A percentile compares a stretch with the other conserved stretches of the same genome.
phyloP scores from a whole-genome alignment of 179 eudicot species.

The Nepenthes alata region DNA sequence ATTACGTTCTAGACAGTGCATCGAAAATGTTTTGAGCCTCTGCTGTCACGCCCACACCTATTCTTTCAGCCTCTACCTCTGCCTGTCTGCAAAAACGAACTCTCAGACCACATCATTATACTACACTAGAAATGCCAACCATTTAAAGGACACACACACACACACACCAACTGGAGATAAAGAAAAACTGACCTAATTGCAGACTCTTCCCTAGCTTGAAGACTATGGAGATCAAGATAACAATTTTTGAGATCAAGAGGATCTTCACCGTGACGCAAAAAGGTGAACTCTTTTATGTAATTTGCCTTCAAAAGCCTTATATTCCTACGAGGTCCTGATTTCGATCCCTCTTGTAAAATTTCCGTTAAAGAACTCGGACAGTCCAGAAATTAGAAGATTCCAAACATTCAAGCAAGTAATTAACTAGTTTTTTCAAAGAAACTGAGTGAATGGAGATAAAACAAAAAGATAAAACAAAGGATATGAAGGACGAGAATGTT shows the following conservation, averaged over 20 bases:
- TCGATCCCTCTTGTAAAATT: constrained; percentile 65
- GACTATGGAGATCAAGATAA: constrained; percentile 55
- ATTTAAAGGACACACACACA: not conserved
- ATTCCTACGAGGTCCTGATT: constrained; percentile 57
- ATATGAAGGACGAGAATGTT: constrained; percentile 95
- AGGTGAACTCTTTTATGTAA: constrained; percentile 63
- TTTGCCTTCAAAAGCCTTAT: constrained; percentile 70
- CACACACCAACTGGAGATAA: too few species aligned
- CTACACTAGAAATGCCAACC: not conserved
- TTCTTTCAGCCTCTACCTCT: constrained; percentile 85
- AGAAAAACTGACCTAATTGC: constrained; percentile 54
- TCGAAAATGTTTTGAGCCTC: constrained; percentile 88
- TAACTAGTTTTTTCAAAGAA: not conserved
- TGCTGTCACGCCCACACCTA: constrained; percentile 86
- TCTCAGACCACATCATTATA: constrained; percentile 1
- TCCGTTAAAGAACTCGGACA: constrained; percentile 11
- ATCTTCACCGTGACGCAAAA: constrained; percentile 61
- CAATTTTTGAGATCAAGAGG: constrained; percentile 66
- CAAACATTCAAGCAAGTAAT: not conserved
- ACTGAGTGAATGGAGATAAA: not conserved
- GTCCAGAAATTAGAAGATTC: not conserved
- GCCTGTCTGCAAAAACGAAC: constrained; percentile 56
- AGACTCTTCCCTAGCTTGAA: constrained; percentile 72
- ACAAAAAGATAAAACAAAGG: constrained; percentile 21
- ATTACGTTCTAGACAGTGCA: constrained; percentile 96